A percentile compares a stretch with the other conserved stretches of the same genome.
Evolutionary conservation across 1,139 yeast genomes (phyloP).

Genomic region (Sporopachydermia cereana): DNA sequence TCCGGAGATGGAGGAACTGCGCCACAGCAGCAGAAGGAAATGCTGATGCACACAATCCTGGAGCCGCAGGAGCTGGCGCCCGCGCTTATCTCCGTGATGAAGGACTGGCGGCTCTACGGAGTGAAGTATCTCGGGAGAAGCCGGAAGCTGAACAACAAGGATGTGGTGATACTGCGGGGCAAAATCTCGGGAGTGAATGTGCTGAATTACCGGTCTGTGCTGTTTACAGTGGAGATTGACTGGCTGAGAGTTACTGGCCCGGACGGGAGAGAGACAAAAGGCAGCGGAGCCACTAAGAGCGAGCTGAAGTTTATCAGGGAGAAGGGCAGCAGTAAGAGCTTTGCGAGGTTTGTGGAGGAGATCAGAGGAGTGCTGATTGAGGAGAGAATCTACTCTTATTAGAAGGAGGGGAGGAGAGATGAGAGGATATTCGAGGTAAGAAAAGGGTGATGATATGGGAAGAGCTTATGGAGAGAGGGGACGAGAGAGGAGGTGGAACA

Average conservation of each 20-base stretch:
- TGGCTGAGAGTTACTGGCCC: conserved; percentile 4
- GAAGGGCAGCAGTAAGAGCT: conserved; percentile 1
- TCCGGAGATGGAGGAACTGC: neutral
- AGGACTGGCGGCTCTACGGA: neutral
- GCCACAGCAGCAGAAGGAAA: neutral
- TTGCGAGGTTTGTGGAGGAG: neutral
- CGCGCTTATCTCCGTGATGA: conserved; percentile 1
- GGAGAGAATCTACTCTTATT: conserved; percentile 1
- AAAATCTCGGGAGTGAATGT: neutral
- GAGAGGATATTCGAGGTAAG: neutral
- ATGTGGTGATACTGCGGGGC: neutral
- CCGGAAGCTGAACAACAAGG: neutral
- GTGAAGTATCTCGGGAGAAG: neutral
- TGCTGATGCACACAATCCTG: conserved; percentile 1
- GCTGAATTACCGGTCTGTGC: neutral
- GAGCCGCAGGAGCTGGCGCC: conserved; percentile 2
- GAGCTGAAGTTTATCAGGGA: neutral
- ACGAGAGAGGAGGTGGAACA: too few relatives aligned
- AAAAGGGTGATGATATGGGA: too few relatives aligned
- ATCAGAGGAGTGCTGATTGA: neutral
- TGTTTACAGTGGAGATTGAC: neutral
- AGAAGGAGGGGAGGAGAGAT: neutral
- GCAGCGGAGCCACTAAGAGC: neutral
- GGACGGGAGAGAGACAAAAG: neutral
- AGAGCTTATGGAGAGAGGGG: too few relatives aligned